Evolutionary conservation across 2,329 filamentous ascomycete genomes (phyloP).

Genomic region (Amylocarpus encephaloides): DNA sequence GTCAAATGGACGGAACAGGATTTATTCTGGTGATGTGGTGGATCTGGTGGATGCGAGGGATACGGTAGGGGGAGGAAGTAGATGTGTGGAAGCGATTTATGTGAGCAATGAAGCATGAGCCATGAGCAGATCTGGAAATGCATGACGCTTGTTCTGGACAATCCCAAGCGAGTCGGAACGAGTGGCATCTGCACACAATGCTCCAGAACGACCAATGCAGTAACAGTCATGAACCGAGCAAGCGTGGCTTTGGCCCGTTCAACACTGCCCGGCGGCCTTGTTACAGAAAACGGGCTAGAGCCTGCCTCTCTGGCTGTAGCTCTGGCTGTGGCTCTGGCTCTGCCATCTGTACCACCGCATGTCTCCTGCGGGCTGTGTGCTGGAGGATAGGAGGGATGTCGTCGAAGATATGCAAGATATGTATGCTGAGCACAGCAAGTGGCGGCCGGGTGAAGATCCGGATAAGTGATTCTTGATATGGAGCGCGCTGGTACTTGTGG

Average conservation of each 20-base stretch:
- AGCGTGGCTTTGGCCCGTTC: not conserved
- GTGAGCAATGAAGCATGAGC: not conserved
- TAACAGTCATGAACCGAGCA: not conserved
- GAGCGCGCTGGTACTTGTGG: not conserved
- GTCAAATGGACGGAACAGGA: too few species aligned
- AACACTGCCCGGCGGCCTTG: not conserved
- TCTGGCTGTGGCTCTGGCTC: not conserved
- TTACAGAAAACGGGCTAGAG: not conserved
- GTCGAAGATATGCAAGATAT: not conserved
- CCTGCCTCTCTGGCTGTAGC: not conserved
- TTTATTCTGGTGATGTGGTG: not conserved
- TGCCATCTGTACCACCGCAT: not conserved
- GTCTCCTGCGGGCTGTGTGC: not conserved
- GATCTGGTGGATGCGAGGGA: not conserved
- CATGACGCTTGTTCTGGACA: conserved; percentile 3
- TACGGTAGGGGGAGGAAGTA: not conserved
- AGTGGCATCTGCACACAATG: not conserved
- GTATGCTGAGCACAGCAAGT: not conserved
- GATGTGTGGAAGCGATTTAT: not conserved
- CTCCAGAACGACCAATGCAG: not conserved
- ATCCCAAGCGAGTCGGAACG: conserved; percentile 2
- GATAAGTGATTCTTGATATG: conserved; percentile 1
- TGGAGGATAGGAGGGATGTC: not conserved
- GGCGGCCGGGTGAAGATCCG: conserved; percentile 4
- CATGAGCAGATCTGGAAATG: conserved; percentile 2